A percentile compares a stretch with the other conserved stretches of the same genome.
Conservation (phyloP, 257 asterid genomes). For the Galeopsis tetrahit region DNA sequence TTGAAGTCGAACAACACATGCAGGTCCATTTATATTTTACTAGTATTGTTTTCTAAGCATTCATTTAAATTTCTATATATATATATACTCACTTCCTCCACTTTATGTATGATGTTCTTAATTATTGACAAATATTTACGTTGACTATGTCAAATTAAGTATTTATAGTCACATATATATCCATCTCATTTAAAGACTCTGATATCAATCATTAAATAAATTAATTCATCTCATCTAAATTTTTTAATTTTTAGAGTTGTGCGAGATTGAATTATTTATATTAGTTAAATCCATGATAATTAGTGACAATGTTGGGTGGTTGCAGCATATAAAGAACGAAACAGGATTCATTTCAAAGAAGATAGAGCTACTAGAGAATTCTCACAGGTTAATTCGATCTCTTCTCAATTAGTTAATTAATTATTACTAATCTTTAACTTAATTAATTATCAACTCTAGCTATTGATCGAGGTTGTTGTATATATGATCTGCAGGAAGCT, state of each 20-base stretch:
- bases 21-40: constrained; percentile 45
- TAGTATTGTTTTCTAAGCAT: neutral
- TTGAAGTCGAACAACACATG: constrained; percentile 26
- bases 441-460: neutral
- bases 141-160: neutral
- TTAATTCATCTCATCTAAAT: no score
- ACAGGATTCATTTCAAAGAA: constrained; percentile 51
- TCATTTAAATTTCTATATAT: neutral
- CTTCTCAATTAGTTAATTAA: neutral
- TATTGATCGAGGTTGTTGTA: neutral
- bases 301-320: no score
- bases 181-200: no score
- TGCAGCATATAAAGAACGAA: constrained; percentile 64
- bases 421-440: neutral
- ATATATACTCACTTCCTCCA: no score
- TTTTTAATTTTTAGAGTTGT: no score
- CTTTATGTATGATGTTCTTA: neutral
- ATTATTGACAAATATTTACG: neutral
- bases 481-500: constrained; percentile 65
- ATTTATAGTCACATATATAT: no score
- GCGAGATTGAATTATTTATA: no score
- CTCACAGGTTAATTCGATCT: constrained; percentile 54
- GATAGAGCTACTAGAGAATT: constrained; percentile 63
- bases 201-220: no score
- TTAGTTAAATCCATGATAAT: no score